Percentiles rank a stretch among this genome's conserved stretches.
Conservation (phyloP, 345 rosid genomes). For the Angophora floribunda region DNA sequence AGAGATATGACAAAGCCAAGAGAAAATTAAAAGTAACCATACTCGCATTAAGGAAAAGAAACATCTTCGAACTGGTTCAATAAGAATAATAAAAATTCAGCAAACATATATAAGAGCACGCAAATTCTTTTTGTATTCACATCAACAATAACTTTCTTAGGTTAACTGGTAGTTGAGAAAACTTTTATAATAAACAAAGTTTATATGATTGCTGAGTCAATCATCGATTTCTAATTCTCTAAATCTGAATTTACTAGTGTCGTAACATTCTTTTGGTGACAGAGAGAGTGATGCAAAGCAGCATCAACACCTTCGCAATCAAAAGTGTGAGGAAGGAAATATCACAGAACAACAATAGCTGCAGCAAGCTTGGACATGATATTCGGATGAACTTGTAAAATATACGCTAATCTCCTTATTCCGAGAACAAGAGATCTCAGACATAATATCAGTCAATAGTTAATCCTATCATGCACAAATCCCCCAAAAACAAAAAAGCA, state of each 20-base stretch:
- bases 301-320: neutral
- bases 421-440: neutral
- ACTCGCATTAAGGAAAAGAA: neutral
- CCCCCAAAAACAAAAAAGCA: neutral
- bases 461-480: neutral
- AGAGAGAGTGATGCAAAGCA: neutral
- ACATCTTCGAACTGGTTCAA: neutral
- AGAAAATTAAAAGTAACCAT: neutral
- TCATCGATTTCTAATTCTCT: neutral
- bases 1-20: neutral
- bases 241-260: neutral
- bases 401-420: neutral
- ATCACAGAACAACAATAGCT: neutral
- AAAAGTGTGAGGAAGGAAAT: neutral
- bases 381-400: neutral
- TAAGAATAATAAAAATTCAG: neutral
- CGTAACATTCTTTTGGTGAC: neutral
- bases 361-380: neutral
- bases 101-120: neutral
- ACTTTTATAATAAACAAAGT: neutral
- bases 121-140: neutral
- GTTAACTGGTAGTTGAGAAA: neutral
- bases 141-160: neutral
- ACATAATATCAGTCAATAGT: neutral
- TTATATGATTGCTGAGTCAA: neutral